Conservation (phyloP, 2,329 filamentous ascomycete species). For the Claviceps citrina region DNA sequence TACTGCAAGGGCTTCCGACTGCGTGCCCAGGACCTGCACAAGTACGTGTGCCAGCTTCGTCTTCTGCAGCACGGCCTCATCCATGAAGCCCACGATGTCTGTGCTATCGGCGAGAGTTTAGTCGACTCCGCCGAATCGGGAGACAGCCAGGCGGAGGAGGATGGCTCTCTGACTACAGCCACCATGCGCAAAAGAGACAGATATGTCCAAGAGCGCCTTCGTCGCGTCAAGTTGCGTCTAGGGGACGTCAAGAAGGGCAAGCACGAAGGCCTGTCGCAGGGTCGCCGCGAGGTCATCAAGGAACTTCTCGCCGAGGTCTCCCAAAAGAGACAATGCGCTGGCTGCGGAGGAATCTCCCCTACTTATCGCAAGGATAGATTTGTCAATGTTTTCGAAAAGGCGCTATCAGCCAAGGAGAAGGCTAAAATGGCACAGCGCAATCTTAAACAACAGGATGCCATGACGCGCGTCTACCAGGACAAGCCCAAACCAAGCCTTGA, state of each 20-base stretch:
- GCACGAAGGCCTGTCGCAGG: constrained; percentile 68
- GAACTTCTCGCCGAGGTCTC: constrained; percentile 65
- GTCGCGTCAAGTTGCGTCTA: constrained; percentile 35
- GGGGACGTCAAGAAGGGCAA: constrained; percentile 46
- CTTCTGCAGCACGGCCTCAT: constrained; percentile 75
- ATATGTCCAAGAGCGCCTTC: constrained; percentile 62
- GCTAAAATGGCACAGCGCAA: constrained; percentile 57
- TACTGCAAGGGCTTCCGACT: constrained; percentile 84
- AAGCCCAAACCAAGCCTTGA: constrained; percentile 18
- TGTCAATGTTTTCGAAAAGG: constrained; percentile 85
- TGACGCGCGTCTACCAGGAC: constrained; percentile 29
- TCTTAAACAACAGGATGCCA: constrained; percentile 54
- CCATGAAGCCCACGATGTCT: constrained; percentile 47
- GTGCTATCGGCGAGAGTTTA: constrained; percentile 30
- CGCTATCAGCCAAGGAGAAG: constrained; percentile 58
- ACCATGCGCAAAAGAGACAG: constrained; percentile 37
- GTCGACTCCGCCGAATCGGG: constrained; percentile 24
- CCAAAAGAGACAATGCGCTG: constrained; percentile 52
- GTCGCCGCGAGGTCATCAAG: constrained; percentile 61
- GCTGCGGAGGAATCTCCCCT: constrained; percentile 57
- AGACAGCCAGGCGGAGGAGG: constrained; percentile 48
- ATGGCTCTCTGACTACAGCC: constrained; percentile 39
- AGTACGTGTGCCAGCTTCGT: constrained; percentile 69
- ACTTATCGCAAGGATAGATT: constrained; percentile 77
- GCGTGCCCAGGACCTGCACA: constrained; percentile 58